Evolutionary conservation across 306 rosid genomes (phyloP), one percentile per base, ranked within the genome.

Genomic region (Trichosanthes truncata): DNA sequence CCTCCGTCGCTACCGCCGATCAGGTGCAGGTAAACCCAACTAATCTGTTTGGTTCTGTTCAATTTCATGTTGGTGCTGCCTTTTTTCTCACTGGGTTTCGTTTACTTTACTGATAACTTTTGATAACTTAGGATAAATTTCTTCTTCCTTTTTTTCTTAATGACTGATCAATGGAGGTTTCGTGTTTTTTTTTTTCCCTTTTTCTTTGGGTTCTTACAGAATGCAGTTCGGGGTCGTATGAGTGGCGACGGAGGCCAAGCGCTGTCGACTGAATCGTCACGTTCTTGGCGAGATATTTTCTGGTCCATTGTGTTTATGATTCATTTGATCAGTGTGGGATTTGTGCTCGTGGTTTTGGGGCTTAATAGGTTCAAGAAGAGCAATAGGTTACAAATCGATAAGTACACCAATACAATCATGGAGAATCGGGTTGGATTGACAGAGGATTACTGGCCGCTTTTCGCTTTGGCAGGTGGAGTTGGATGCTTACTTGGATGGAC

Each of bases 271-370:
- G 97, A 83, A 79, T 87, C 90, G 45, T 80, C 87, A 7, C 90
- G 97, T 68, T 89, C 88, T 26, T 95, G 96, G 97, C 93, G 89
- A 0, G 98, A 95, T n/a, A 80, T 92, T 65, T 95, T 95, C 85
- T 95, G 98, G 98, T 86, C 82, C 81, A 90, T 87, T 23, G 71
- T 90, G 36, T 95, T 95, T 81, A 62, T 90, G 65, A 82, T 88
- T 82, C 98, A 95, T 79, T 85, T 90, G 91, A 80, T 90, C 81
- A 82, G 88, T 41, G 10, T 95, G 78, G 98, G 97, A 67, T 84
- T 86, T 7, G 83, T 85, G 36, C 89, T 95, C 8, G 85, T 84
- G 66, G 84, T 89, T 83, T 86, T 95, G 23, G 98, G 98, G 80
- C 82, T 91, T 55, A 92, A 92, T 80, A 91, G 98, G 86, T 91